A percentile compares a stretch with the other conserved stretches of the same genome.
Conservation (phyloP, 148 eudicot species). For the Rheum nobile region DNA sequence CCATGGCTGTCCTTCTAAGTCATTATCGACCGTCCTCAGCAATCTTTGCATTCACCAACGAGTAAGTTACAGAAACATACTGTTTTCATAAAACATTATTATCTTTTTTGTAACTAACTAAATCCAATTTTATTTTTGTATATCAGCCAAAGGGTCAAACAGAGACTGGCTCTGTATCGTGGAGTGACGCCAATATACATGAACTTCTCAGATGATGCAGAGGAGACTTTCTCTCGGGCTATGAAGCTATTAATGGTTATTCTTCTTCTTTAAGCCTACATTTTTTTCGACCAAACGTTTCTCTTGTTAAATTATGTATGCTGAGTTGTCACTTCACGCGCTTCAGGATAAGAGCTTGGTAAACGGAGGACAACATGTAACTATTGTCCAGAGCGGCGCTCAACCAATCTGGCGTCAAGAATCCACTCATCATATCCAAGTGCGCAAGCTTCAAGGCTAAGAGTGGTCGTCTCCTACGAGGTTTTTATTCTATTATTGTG, state of each 20-base stretch:
- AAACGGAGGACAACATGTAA: conserved; percentile 61
- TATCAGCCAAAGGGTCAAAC: conserved; percentile 77
- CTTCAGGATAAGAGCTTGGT: conserved; percentile 53
- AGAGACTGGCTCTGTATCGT: conserved; percentile 67
- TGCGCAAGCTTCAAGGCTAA: conserved; percentile 60
- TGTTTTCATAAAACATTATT: neutral
- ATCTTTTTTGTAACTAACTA: neutral
- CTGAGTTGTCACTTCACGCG: neutral
- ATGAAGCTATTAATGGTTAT: conserved; percentile 60
- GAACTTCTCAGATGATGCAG: conserved; percentile 87
- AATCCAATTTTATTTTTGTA: conserved; percentile 2
- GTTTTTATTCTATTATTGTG: conserved; percentile 2
- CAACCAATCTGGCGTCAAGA: conserved; percentile 95
- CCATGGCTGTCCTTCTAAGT: conserved; percentile 85
- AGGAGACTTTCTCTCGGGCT: conserved; percentile 90
- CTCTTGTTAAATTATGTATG: too few relatives aligned
- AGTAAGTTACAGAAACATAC: conserved; percentile 41
- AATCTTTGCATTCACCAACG: conserved; percentile 89
- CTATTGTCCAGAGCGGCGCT: conserved; percentile 96
- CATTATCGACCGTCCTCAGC: conserved; percentile 96
- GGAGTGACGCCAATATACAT: conserved; percentile 86
- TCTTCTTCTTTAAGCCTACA: neutral
- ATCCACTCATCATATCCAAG: conserved; percentile 96
- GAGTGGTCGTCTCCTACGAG: neutral
- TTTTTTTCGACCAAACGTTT: neutral